Base-by-base conservation (phyloP, 768 basidiomycete genomes). In the Naganishia friedmannii region DNA sequence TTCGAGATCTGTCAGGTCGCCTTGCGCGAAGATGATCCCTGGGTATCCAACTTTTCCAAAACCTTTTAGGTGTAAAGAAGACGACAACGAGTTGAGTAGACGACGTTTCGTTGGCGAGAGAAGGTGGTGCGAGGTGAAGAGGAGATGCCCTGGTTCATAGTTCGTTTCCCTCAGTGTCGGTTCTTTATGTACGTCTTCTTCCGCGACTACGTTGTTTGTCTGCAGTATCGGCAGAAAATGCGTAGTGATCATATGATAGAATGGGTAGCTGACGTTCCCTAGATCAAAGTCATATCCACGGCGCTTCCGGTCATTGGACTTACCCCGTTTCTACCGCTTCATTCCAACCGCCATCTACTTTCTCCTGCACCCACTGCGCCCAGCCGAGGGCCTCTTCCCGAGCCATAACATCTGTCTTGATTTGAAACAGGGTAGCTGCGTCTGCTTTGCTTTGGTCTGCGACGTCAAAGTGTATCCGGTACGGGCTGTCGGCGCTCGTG, bases 31-130 rank as follows among this genome's bases (percentile, higher is more conserved):
- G 53, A 91, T 89, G 54, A 90, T 83, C 4, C 89, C 89, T 15
- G 90, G 90, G 77, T 90, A 85, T 0, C 89, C 89, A 10, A 88
- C 84, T 79, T 90, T 91, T 0, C 88, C 87, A 76, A 90, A 91
- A 0, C 90, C 89, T 0, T 81, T 73, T 15, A 90, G 73, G 3
- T 79, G 79, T 48, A 89, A 84, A 8, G 85, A 83, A 17, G 84
- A 82, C 0, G 77, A 77, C 0, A 87, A 84, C 85, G 88, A 88
- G 84, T 34, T 87, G 81, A 70, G 85, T 83, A 42, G 86, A 84
- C 66, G 89, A 84, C 80, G 89, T 89, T 74, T 85, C 83, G 28
- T 74, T 0, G 76, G 76, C 4, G 79, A 74, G 26, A 80, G 60
- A 3, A 80, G 87, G 83, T 65, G 90, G 87, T 91, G 89, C 0